These are phyloP conservation scores for Echria macrotheca DNA, from an alignment of 495 filamentous ascomycete genomes.

Conservation along the genomic window DNA sequence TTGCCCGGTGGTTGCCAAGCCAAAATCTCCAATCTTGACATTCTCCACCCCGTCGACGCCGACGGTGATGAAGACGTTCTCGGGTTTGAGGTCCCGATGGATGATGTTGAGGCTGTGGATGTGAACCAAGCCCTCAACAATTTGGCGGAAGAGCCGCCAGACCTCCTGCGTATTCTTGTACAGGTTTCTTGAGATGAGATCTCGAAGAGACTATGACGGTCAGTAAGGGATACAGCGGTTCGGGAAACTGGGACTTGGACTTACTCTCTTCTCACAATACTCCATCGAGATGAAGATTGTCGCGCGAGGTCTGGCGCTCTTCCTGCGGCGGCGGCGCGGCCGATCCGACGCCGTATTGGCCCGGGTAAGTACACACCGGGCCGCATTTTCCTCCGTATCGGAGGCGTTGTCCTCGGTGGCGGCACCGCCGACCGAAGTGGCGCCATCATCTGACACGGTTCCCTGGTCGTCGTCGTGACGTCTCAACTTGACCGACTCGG, in stretches of 20 bases:
- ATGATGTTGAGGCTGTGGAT: constrained; percentile 91
- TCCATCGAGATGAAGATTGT: constrained; percentile 70
- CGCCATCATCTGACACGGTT: constrained; percentile 24
- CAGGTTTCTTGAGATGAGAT: constrained; percentile 77
- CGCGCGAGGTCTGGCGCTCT: too few relatives aligned
- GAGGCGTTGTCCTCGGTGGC: constrained; percentile 9
- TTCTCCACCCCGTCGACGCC: constrained; percentile 69
- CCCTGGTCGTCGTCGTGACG: constrained; percentile 23
- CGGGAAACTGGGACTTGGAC: constrained; percentile 21
- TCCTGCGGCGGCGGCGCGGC: too few relatives aligned
- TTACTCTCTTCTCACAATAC: constrained; percentile 86
- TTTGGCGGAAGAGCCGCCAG: constrained; percentile 89
- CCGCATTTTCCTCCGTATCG: too few relatives aligned
- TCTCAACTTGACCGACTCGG: constrained; percentile 22
- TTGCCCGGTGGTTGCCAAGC: constrained; percentile 84
- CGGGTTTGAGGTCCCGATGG: constrained; percentile 94
- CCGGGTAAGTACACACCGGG: too few relatives aligned
- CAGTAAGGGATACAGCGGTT: constrained; percentile 2
- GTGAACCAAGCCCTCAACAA: constrained; percentile 84
- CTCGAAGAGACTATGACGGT: constrained; percentile 64
- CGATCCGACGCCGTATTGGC: too few relatives aligned
- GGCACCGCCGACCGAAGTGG: constrained; percentile 13
- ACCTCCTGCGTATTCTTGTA: constrained; percentile 65
- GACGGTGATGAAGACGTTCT: constrained; percentile 82
- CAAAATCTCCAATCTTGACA: constrained; percentile 94